These are phyloP conservation scores for Cymbopogon flexuosus DNA, from an alignment of 202 grass and related monocot genomes.

Conservation along the genomic window DNA sequence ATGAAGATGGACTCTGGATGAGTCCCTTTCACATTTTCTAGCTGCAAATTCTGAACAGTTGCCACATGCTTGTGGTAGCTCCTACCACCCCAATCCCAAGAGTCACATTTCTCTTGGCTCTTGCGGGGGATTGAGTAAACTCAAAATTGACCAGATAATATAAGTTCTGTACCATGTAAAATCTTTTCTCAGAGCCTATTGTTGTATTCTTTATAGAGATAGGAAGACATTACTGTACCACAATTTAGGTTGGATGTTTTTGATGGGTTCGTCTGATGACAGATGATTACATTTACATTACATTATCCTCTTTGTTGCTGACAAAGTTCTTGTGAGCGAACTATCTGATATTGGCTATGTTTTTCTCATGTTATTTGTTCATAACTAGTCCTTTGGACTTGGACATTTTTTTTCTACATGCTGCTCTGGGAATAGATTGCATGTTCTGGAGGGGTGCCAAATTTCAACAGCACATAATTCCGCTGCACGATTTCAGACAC, in stretches of 20 bases:
- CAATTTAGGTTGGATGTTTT: constrained; percentile 15
- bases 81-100: background rate
- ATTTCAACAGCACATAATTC: background rate
- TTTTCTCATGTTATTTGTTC: background rate
- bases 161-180: constrained; percentile 1
- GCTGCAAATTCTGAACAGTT: constrained; percentile 4
- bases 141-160: constrained; percentile 27
- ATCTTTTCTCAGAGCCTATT: background rate
- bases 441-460: background rate
- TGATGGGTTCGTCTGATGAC: background rate
- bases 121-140: background rate
- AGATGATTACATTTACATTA: background rate
- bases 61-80: background rate
- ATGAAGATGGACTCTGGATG: constrained; percentile 8
- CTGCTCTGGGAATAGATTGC: background rate
- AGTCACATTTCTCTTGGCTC: constrained; percentile 8
- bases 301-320: background rate
- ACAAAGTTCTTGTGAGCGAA: background rate
- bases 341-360: background rate
- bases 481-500: background rate
- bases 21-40: constrained; percentile 8
- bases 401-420: background rate
- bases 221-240: constrained; percentile 16
- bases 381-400: background rate
- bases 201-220: constrained; percentile 31